phyloP scores from a whole-genome alignment of 495 filamentous ascomycete genomes.

The Niebla homalea region DNA sequence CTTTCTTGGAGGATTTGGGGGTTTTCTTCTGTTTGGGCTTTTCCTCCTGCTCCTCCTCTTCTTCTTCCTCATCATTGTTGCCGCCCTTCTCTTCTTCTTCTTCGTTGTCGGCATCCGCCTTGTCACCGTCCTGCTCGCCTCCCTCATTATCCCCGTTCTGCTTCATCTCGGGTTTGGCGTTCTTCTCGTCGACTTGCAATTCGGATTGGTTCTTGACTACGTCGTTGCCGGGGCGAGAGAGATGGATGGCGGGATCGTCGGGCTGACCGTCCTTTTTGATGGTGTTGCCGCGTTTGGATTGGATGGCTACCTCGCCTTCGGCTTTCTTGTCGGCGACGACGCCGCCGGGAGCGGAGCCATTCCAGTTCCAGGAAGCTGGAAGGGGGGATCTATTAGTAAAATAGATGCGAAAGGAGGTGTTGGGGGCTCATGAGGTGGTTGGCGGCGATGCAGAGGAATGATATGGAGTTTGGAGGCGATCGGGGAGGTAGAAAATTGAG shows the following conservation, averaged over 20 bases:
- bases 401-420: not conserved
- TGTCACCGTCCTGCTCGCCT: slow-evolving; percentile 10
- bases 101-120: slow-evolving; percentile 5
- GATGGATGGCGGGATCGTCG: slow-evolving; percentile 44
- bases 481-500: not conserved
- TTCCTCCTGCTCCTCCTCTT: slow-evolving; percentile 24
- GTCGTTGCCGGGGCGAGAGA: slow-evolving; percentile 46
- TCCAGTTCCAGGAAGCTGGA: slow-evolving; percentile 45
- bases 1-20: slow-evolving; percentile 7
- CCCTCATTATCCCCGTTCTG: slow-evolving; percentile 16
- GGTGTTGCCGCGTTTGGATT: slow-evolving; percentile 46
- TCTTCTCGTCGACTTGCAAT: slow-evolving; percentile 32
- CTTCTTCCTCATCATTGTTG: slow-evolving; percentile 9
- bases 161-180: slow-evolving; percentile 13
- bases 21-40: slow-evolving; percentile 23
- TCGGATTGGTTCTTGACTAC: slow-evolving; percentile 48
- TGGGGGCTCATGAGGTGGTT: not conserved
- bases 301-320: slow-evolving; percentile 42
- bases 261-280: slow-evolving; percentile 45
- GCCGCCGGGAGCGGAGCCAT: slow-evolving; percentile 36
- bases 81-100: slow-evolving; percentile 1
- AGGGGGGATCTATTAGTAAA: not conserved
- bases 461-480: not conserved
- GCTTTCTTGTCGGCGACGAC: slow-evolving; percentile 44
- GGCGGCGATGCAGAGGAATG: not conserved